Base-by-base conservation (phyloP, 169 alveolate species). In the Plasmodium relictum region DNA sequence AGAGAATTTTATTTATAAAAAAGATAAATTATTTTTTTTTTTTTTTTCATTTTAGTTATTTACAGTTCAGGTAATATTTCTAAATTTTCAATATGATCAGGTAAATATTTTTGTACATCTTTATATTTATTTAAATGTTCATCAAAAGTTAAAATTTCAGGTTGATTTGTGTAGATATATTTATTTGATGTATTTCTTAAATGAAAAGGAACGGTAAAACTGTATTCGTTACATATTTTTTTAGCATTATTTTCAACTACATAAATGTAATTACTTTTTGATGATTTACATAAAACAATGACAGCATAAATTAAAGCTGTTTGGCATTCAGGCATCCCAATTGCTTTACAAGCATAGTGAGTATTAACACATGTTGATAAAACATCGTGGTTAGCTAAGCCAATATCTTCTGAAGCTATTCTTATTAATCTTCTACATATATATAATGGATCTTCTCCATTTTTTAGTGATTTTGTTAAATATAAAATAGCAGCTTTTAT, bases 311-410 rank as follows among this genome's bases (percentile, higher is more conserved):
- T 80, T 68, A 80, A 61, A 20, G 90, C 54, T 26, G 90, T 80
- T 31, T 80, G 90, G 16, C 90, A 80, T 50, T 80, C 90, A 54
- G 90, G 90, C 90, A 80, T 80, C 39, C 90, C 90, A 66, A 80
- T 80, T 50, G 90, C 90, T 63, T 80, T 65, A 42, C 90, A 80
- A 50, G 90, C 90, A 80, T 80, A 80, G 22, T 80, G 90, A 50
- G 90, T 80, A 59, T 80, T 80, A 58, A 80, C 44, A 45, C 90
- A 80, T 18, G 66, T 56, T 14, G 90, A 80, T 61, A 80, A 44
- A 3, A 80, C 90, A 31, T 65, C 72, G 52, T 80, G 90, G 16
- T 80, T 80, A 22, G 90, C 90, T 26, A 80, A 26, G 14, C 90
- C 90, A 16, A 80, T 80, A 58, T 80, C 90, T 70, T 80, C 90